Evolutionary conservation across 192 early-diverging fungal genomes (phyloP), one percentile per base, ranked within the genome.

Genomic region (Umbelopsis vinacea): DNA sequence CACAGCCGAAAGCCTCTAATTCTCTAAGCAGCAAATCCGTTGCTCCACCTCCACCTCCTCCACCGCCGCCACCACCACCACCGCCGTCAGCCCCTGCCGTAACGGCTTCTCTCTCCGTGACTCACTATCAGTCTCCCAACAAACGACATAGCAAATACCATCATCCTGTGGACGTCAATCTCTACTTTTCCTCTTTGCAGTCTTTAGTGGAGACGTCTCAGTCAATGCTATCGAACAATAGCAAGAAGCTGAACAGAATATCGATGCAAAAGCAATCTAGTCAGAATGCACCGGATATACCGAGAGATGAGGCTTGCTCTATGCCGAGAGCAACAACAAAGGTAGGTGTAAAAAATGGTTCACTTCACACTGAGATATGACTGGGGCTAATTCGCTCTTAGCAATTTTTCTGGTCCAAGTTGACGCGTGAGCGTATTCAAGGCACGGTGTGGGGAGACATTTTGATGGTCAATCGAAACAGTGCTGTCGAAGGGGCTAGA

Each of bases 361-460:
- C 15, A 12, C 5, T 12, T 6, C n/a, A 6, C 5, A 4, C 17
- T 15, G 15, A 17, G n/a, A 1, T n/a, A 17, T 6, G 19, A 50
- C 48, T 50, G 48, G 11, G 1, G 17, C 48, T 50, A 17, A 50
- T 0, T 19, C 6, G 48, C 48, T 23, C 3, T 43, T 45, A 86
- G 76, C 84, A 86, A 76, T 76, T 88, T 11, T 88, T 88, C 75
- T 88, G 86, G 86, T 82, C 77, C 69, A 88, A 88, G 35, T 53
- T 88, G 14, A 76, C 86, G 3, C 55, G 74, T 10, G 80, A 84
- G 29, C 70, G 77, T 22, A 79, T 86, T 67, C 69, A 73, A 2
- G 70, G 83, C 37, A 88, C 86, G 23, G 80, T 88, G 0, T 88
- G 86, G 86, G 75, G 82, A 60, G 84, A 88, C 10, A 84, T 88